Evolutionary conservation across 1,284 basidiomycete genomes (phyloP).

Genomic region (Thelephora terrestris): DNA sequence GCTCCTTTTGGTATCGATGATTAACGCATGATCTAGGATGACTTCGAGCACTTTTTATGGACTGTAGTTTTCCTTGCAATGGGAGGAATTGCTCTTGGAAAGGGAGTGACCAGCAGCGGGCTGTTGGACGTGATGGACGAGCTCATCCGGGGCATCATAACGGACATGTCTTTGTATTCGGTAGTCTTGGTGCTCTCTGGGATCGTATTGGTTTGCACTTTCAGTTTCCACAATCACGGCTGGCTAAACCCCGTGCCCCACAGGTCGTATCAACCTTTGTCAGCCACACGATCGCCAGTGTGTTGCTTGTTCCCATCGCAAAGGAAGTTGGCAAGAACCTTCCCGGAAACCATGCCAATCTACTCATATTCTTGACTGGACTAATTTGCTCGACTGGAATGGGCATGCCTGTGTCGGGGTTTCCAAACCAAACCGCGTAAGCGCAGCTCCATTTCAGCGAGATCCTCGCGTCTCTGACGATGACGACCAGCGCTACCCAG

Average conservation of each 20-base stretch:
- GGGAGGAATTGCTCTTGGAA: constrained; percentile 95
- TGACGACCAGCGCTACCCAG: constrained; percentile 65
- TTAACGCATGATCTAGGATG: constrained; percentile 47
- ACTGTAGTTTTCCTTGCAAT: constrained; percentile 94
- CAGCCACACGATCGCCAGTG: constrained; percentile 94
- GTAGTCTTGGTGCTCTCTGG: constrained; percentile 80
- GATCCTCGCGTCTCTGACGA: constrained; percentile 4
- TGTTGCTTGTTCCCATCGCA: constrained; percentile 93
- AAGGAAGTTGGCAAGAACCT: constrained; percentile 80
- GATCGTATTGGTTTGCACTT: constrained; percentile 70
- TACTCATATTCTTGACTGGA: constrained; percentile 88
- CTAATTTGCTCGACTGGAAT: constrained; percentile 93
- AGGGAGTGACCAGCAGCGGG: constrained; percentile 88
- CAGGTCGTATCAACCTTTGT: constrained; percentile 84
- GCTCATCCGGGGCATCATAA: constrained; percentile 59
- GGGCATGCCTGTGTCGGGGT: constrained; percentile 97
- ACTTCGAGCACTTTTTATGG: constrained; percentile 94
- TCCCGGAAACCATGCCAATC: constrained; percentile 55
- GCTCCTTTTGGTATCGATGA: constrained; percentile 1
- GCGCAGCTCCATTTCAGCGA: constrained; percentile 23
- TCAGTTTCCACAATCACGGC: constrained; percentile 16
- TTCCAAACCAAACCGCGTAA: constrained; percentile 93
- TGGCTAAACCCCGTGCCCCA: constrained; percentile 1
- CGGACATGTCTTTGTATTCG: constrained; percentile 66
- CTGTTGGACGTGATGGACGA: constrained; percentile 72